These are phyloP conservation scores for Phyllosticta citribraziliensis DNA, from an alignment of 2,329 filamentous ascomycete genomes.

Conservation along the genomic window DNA sequence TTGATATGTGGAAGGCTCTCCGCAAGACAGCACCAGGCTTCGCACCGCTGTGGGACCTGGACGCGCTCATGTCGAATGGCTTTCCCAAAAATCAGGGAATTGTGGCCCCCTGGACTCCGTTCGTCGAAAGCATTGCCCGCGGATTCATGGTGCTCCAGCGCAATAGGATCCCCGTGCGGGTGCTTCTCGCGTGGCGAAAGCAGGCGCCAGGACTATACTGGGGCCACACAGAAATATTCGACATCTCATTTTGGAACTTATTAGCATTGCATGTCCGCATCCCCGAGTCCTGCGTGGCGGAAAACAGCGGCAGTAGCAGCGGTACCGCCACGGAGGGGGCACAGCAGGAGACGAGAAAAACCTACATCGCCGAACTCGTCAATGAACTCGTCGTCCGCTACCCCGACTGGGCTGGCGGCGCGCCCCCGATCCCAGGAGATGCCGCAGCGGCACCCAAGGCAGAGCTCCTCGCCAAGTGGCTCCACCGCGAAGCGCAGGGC, in stretches of 20 bases:
- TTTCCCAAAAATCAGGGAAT: neutral
- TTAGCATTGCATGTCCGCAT: neutral
- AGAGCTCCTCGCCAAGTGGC: neutral
- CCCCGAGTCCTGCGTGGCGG: too few relatives aligned
- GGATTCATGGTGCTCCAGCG: neutral
- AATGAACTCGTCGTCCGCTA: slow-evolving; percentile 1
- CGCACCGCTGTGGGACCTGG: slow-evolving; percentile 1
- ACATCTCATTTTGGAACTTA: neutral
- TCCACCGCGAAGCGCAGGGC: slow-evolving; percentile 1
- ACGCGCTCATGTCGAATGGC: neutral
- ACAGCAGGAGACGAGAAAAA: neutral
- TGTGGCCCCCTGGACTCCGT: neutral
- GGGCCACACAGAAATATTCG: neutral
- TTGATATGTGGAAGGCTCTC: neutral
- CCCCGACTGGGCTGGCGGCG: neutral
- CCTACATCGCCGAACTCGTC: neutral
- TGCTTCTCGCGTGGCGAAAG: neutral
- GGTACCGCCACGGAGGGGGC: neutral
- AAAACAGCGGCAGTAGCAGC: neutral
- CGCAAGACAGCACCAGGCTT: neutral
- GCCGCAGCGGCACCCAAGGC: neutral
- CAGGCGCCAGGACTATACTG: neutral
- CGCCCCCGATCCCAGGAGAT: neutral
- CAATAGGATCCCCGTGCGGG: neutral
- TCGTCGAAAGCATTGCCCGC: neutral